A percentile compares a stretch with the other conserved stretches of the same genome.
These are phyloP conservation scores for Colletotrichum kahawae DNA, from an alignment of 2,329 filamentous ascomycete genomes.

Conservation along the genomic window DNA sequence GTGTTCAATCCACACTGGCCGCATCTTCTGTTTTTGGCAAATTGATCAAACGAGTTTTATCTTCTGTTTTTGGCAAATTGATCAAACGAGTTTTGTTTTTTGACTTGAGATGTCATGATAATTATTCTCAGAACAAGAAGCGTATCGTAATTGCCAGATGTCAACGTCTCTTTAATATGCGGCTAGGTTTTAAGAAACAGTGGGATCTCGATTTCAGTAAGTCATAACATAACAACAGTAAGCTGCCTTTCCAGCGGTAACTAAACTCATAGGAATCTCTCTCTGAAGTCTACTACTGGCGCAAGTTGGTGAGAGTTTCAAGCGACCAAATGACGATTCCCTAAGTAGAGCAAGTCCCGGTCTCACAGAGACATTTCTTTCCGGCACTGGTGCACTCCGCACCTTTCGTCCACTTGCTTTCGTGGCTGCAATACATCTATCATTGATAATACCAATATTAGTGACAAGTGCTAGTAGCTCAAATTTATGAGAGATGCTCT, in stretches of 20 bases:
- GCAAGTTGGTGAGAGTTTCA: neutral
- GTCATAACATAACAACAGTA: no score
- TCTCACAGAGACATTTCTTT: neutral
- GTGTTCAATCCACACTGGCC: conserved; percentile 23
- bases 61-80: neutral
- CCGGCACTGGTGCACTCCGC: neutral
- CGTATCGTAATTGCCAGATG: neutral
- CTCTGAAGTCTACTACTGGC: neutral
- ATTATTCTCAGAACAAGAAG: neutral
- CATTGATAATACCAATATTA: neutral
- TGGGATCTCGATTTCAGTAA: neutral
- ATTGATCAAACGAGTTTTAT: neutral
- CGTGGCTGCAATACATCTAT: neutral
- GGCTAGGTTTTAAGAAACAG: accelerated
- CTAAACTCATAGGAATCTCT: neutral
- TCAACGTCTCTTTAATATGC: neutral
- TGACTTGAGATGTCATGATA: neutral
- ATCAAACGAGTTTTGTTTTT: neutral
- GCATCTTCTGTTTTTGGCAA: neutral
- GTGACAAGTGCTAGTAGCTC: neutral
- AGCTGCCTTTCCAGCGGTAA: neutral
- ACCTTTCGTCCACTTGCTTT: neutral
- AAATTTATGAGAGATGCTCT: neutral
- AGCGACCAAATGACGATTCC: neutral
- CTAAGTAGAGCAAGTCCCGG: neutral